Evolutionary conservation across 805 yeast genomes (phyloP).

Genomic region (Kuraishia piskuri): DNA sequence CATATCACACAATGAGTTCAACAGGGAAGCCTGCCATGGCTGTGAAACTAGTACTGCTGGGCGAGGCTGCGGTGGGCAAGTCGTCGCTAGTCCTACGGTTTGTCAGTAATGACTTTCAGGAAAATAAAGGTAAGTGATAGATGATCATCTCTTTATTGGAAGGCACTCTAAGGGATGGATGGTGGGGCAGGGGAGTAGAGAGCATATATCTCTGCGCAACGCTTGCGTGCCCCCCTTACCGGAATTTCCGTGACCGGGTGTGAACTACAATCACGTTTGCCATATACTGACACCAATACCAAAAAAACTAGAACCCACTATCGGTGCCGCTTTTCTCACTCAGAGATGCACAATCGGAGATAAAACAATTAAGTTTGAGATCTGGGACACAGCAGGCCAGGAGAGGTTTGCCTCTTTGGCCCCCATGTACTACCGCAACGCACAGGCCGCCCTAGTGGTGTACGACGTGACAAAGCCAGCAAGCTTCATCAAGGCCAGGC

Average conservation of each 20-base stretch:
- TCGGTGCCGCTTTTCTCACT: conserved; percentile 95
- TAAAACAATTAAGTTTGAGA: conserved; percentile 83
- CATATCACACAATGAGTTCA: neutral
- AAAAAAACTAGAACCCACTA: conserved; percentile 64
- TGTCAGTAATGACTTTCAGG: conserved; percentile 93
- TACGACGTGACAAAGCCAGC: conserved; percentile 95
- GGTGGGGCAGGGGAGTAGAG: neutral
- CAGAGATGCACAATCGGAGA: conserved; percentile 86
- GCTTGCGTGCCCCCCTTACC: neutral
- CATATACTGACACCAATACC: too few species aligned
- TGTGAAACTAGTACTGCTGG: conserved; percentile 84
- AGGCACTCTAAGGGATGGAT: neutral
- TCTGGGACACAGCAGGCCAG: conserved; percentile 98
- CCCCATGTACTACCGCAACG: conserved; percentile 95
- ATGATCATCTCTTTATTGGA: neutral
- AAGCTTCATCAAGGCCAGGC: conserved; percentile 90
- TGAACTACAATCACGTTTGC: too few species aligned
- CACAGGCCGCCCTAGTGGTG: conserved; percentile 94
- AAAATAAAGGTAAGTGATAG: conserved; percentile 53
- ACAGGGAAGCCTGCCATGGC: conserved; percentile 36
- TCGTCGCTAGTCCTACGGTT: conserved; percentile 87
- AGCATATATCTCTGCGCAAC: neutral
- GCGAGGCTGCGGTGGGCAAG: conserved; percentile 98
- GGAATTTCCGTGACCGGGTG: neutral
- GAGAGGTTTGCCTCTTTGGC: conserved; percentile 94